Percentiles rank a stretch among this genome's conserved stretches.
Evolutionary conservation across 805 yeast genomes (phyloP).

Genomic region (Candida argentea): DNA sequence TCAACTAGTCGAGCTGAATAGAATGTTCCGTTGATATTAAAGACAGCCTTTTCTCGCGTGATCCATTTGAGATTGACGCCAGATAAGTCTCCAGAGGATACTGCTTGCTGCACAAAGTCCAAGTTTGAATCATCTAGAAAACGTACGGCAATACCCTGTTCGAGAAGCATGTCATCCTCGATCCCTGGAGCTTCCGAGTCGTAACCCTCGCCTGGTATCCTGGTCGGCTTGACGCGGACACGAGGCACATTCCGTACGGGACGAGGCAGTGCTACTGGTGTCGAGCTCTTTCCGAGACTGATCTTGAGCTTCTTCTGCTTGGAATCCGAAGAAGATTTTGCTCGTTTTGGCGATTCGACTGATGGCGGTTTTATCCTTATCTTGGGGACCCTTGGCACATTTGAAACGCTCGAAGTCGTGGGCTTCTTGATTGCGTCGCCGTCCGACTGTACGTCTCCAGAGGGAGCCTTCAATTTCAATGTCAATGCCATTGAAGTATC

Average conservation of each 20-base stretch:
- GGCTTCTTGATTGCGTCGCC: neutral
- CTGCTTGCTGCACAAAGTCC: constrained; percentile 66
- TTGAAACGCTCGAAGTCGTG: constrained; percentile 3
- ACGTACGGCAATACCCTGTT: constrained; percentile 75
- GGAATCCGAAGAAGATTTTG: constrained; percentile 4
- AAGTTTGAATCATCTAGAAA: constrained; percentile 60
- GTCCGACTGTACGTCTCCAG: constrained; percentile 2
- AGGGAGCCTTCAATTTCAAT: constrained; percentile 8
- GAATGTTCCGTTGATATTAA: constrained; percentile 53
- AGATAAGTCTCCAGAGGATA: constrained; percentile 66
- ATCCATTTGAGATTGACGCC: constrained; percentile 74
- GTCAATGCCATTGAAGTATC: constrained; percentile 9
- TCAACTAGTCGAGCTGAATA: constrained; percentile 85
- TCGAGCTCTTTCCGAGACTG: constrained; percentile 8
- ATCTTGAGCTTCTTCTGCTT: constrained; percentile 17
- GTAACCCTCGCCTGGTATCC: constrained; percentile 90
- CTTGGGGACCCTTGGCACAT: constrained; percentile 5
- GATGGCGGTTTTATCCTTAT: constrained; percentile 14
- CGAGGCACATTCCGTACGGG: constrained; percentile 27
- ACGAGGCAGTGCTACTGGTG: constrained; percentile 2
- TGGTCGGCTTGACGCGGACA: constrained; percentile 40
- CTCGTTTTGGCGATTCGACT: constrained; percentile 1
- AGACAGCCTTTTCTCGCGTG: constrained; percentile 69
- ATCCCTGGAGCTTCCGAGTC: constrained; percentile 94
- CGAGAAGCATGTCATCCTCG: constrained; percentile 89